Evolutionary conservation across 164 flowering plant genomes (phyloP).

Genomic region (Liquidambar formosana): DNA sequence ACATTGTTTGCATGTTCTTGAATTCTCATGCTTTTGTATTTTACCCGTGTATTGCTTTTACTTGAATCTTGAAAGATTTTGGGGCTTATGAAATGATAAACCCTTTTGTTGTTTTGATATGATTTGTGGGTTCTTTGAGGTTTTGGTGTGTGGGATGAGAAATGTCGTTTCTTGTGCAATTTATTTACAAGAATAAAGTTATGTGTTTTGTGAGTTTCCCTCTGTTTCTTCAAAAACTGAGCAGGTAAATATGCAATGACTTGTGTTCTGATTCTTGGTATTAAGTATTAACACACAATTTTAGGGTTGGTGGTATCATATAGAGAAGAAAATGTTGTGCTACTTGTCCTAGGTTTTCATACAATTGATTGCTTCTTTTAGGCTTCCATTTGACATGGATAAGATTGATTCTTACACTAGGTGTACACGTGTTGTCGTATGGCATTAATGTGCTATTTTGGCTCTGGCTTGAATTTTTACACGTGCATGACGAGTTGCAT

Average conservation of each 20-base stretch:
- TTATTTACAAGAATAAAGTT: not conserved
- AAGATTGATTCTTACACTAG: not conserved
- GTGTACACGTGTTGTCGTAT: not conserved
- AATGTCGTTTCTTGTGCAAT: not conserved
- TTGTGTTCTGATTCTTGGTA: not conserved
- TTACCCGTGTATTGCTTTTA: not conserved
- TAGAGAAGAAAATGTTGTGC: not conserved
- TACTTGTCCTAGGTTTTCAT: not conserved
- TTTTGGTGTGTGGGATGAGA: not conserved
- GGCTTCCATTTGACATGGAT: not conserved
- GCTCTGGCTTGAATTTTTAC: not conserved
- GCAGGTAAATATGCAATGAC: not conserved
- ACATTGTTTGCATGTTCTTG: slow-evolving; percentile 11
- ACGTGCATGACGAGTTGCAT: not conserved
- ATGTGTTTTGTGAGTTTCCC: not conserved
- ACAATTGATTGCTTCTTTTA: not conserved
- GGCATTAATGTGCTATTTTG: not conserved
- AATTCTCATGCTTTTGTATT: not conserved
- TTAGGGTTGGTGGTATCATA: not conserved
- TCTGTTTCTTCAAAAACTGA: not conserved
- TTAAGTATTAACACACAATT: not conserved
- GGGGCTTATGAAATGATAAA: not conserved
- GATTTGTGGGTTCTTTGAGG: not conserved
- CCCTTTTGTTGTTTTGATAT: not conserved
- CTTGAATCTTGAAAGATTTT: not conserved